Percentiles rank a stretch among this genome's conserved stretches.
Evolutionary conservation across 352 stramenopile genomes (phyloP).

Genomic region (Pelagophyceae sp.): DNA sequence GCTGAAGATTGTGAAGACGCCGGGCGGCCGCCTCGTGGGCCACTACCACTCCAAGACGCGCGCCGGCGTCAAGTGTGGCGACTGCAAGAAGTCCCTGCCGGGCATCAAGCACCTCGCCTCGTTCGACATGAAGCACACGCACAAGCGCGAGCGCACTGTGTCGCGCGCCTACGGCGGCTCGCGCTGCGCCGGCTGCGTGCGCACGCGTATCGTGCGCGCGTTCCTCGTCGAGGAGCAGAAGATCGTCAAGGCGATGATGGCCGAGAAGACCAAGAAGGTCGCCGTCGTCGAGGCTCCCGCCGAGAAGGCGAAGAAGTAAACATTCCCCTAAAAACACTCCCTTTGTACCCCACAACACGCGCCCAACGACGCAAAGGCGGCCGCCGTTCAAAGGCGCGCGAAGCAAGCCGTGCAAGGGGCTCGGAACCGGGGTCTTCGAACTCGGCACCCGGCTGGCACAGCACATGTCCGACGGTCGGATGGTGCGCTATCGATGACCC

Average conservation of each 20-base stretch:
- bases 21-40: conserved; percentile 79
- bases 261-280: conserved; percentile 68
- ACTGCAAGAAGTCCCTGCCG: conserved; percentile 82
- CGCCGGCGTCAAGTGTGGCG: conserved; percentile 85
- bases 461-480: no score
- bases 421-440: no score
- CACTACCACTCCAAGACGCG: conserved; percentile 89
- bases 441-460: no score
- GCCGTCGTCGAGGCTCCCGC: no score
- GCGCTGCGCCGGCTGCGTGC: conserved; percentile 82
- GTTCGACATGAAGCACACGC: conserved; percentile 63
- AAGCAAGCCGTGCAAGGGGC: no score
- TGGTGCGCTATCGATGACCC: no score
- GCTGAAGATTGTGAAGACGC: conserved; percentile 86
- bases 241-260: conserved; percentile 97
- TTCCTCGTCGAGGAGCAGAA: conserved; percentile 99
- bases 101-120: conserved; percentile 73
- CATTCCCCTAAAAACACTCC: no score
- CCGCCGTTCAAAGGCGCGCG: no score
- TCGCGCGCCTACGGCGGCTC: conserved; percentile 90
- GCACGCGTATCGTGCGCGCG: conserved; percentile 86
- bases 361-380: no score
- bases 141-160: conserved; percentile 85
- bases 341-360: no score
- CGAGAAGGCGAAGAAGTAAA: no score